phyloP scores from a whole-genome alignment of 169 alveolate species.

The Plasmodium reichenowi region DNA sequence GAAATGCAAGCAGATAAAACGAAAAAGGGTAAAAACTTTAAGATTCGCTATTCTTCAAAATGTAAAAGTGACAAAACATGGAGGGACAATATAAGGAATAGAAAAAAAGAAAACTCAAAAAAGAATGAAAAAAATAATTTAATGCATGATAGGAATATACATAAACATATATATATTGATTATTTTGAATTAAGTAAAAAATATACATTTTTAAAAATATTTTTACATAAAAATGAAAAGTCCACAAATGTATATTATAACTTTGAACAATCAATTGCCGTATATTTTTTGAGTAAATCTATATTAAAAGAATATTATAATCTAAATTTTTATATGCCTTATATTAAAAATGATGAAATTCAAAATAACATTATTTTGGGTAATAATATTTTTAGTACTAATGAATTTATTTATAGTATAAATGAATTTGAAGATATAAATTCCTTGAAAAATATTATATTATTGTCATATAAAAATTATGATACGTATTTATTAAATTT shows the following conservation, averaged over 20 bases:
- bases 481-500: slow-evolving; percentile 7
- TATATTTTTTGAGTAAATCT: slow-evolving; percentile 69
- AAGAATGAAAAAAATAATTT: not conserved
- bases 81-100: not conserved
- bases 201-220: slow-evolving; percentile 32
- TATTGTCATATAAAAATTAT: slow-evolving; percentile 37
- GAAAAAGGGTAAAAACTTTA: too few relatives aligned
- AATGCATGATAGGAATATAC: slow-evolving; percentile 76
- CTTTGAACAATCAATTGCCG: slow-evolving; percentile 61
- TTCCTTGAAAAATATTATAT: slow-evolving; percentile 10
- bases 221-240: slow-evolving; percentile 20
- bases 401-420: not conserved
- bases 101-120: not conserved
- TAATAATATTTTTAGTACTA: not conserved
- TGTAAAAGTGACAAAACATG: too few relatives aligned
- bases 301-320: slow-evolving; percentile 49
- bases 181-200: slow-evolving; percentile 65
- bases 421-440: slow-evolving; percentile 11
- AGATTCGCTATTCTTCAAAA: too few relatives aligned
- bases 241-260: slow-evolving; percentile 35
- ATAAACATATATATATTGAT: slow-evolving; percentile 25
- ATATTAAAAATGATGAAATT: slow-evolving; percentile 11
- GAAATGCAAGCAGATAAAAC: too few relatives aligned
- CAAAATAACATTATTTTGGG: not conserved
- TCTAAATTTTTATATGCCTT: slow-evolving; percentile 58